Conservation (phyloP, 108 stramenopile species). For the Nannochloropsis gaditana region DNA sequence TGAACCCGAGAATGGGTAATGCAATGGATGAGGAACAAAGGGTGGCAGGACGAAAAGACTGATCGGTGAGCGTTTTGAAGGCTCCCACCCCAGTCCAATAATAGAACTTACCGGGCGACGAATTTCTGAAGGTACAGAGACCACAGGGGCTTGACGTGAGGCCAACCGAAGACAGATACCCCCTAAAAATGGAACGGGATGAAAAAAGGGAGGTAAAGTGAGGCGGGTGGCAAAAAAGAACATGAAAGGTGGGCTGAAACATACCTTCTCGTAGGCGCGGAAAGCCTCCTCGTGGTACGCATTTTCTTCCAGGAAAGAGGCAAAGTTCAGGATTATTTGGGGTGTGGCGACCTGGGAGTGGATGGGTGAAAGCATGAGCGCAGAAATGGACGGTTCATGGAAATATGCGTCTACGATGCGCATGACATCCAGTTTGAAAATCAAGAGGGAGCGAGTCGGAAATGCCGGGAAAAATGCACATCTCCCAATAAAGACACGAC, state of each 20-base stretch:
- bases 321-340: constrained; percentile 86
- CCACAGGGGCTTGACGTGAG: constrained; percentile 82
- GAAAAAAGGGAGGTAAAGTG: background rate
- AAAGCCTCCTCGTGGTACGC: constrained; percentile 30
- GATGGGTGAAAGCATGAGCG: background rate
- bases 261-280: constrained; percentile 38
- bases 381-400: background rate
- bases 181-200: constrained; percentile 51
- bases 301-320: constrained; percentile 76
- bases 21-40: no score
- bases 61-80: no score
- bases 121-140: constrained; percentile 75
- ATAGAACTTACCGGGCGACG: constrained; percentile 56
- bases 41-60: no score
- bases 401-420: no score
- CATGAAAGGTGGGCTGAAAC: no score
- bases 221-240: background rate
- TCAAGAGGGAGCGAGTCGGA: background rate
- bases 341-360: constrained; percentile 81
- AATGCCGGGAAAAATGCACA: background rate
- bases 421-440: background rate
- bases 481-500: background rate
- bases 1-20: no score
- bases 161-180: constrained; percentile 80
- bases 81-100: no score